Conservation (phyloP, 75 land plant species). For the Picea glauca region DNA sequence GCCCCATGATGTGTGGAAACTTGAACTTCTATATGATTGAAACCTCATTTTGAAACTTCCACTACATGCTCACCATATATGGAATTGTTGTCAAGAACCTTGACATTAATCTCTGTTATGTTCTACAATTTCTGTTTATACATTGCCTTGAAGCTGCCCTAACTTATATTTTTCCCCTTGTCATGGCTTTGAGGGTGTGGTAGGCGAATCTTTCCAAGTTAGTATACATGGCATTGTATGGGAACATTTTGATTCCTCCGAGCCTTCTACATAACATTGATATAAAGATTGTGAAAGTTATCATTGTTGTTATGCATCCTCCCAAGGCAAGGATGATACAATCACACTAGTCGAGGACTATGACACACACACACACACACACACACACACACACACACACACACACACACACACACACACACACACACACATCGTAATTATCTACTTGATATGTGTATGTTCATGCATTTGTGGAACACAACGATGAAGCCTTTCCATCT, state of each 20-base stretch:
- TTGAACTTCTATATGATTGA: conserved; percentile 40
- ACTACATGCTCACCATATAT: conserved; percentile 66
- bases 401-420: too few relatives aligned
- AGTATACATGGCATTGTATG: neutral
- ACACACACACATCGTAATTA: too few relatives aligned
- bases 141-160: conserved; percentile 88
- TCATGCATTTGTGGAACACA: too few relatives aligned
- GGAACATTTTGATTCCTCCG: neutral
- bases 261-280: neutral
- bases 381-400: too few relatives aligned
- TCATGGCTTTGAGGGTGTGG: conserved; percentile 68
- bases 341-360: too few relatives aligned
- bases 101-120: conserved; percentile 62
- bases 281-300: neutral
- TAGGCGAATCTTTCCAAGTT: conserved; percentile 48
- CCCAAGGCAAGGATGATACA: neutral
- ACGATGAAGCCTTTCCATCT: too few relatives aligned
- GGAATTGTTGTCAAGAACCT: conserved; percentile 75
- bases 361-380: too few relatives aligned
- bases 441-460: too few relatives aligned
- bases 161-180: conserved; percentile 66
- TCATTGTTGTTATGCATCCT: neutral
- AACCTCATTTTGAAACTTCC: conserved; percentile 93
- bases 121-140: conserved; percentile 36
- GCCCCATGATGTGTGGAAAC: conserved; percentile 36